These are phyloP conservation scores for Babjeviella inositovora DNA, from an alignment of 805 yeast species.

Conservation along the genomic window DNA sequence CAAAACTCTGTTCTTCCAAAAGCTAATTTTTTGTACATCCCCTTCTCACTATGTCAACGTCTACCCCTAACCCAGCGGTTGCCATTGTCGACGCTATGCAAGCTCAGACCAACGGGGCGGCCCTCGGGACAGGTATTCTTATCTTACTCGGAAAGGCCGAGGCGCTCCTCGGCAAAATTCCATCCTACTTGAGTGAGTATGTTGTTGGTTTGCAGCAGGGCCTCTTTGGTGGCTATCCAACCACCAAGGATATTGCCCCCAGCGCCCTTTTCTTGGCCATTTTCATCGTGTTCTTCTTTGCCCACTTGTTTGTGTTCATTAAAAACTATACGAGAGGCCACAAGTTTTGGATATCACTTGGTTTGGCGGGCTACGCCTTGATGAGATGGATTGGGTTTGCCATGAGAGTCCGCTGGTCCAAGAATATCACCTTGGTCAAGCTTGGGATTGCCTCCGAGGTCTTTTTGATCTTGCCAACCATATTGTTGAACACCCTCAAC, in stretches of 20 bases:
- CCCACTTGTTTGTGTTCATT: conserved; percentile 27
- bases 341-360: conserved; percentile 36
- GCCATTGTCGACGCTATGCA: no score
- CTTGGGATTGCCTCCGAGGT: conserved; percentile 42
- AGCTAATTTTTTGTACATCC: no score
- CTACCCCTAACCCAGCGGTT: no score
- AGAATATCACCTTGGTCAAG: conserved; percentile 23
- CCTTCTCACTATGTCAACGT: no score
- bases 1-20: no score
- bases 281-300: conserved; percentile 28
- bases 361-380: conserved; percentile 33
- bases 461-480: conserved; percentile 37
- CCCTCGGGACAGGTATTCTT: conserved; percentile 30
- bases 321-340: conserved; percentile 40
- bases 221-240: conserved; percentile 53
- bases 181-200: conserved; percentile 17
- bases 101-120: conserved; percentile 20
- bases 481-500: conserved; percentile 41
- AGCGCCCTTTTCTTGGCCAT: conserved; percentile 37
- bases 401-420: conserved; percentile 42
- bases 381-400: conserved; percentile 43
- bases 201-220: conserved; percentile 23
- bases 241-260: conserved; percentile 37
- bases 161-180: conserved; percentile 20
- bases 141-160: conserved; percentile 14